Evolutionary conservation across 2,329 filamentous ascomycete species (phyloP).

Genomic region (Biscogniauxia mediterranea): DNA sequence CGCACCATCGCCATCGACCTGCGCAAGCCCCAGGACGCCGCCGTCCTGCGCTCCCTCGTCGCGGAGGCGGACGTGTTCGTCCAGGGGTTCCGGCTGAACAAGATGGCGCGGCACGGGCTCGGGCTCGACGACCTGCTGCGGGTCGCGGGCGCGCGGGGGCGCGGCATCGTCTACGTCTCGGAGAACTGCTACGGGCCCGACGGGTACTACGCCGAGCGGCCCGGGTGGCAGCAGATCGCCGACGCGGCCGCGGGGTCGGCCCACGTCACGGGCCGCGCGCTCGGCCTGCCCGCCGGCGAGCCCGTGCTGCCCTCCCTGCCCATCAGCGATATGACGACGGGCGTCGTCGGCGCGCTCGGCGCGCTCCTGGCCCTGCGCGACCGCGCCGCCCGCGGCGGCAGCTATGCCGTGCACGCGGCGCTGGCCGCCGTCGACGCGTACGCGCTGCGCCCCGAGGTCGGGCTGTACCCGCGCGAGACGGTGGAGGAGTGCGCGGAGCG

Average conservation of each 20-base stretch:
- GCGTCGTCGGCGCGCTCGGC: slow-evolving; percentile 32
- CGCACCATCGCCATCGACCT: slow-evolving; percentile 47
- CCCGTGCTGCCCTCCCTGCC: slow-evolving; percentile 33
- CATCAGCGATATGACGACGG: slow-evolving; percentile 37
- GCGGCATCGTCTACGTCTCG: slow-evolving; percentile 46
- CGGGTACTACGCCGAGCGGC: slow-evolving; percentile 43
- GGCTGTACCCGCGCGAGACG: slow-evolving; percentile 29
- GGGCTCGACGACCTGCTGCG: slow-evolving; percentile 38
- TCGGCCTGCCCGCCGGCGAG: slow-evolving; percentile 27
- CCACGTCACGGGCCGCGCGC: slow-evolving; percentile 32
- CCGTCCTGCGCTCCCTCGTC: slow-evolving; percentile 41
- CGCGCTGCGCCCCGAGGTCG: slow-evolving; percentile 30
- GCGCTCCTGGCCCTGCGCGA: slow-evolving; percentile 34
- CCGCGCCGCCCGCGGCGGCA: slow-evolving; percentile 10
- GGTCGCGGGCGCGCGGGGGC: slow-evolving; percentile 38
- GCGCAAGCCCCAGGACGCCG: slow-evolving; percentile 38
- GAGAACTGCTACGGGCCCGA: slow-evolving; percentile 52
- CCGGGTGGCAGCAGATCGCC: slow-evolving; percentile 52
- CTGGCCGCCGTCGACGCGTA: slow-evolving; percentile 29
- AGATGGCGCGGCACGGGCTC: slow-evolving; percentile 41
- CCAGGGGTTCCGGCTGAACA: slow-evolving; percentile 49
- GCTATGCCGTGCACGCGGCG: slow-evolving; percentile 31
- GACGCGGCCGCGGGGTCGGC: slow-evolving; percentile 36
- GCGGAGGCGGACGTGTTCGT: slow-evolving; percentile 51
- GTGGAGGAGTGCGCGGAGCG: slow-evolving; percentile 24